Evolutionary conservation across 768 basidiomycete genomes (phyloP), one percentile per base, ranked within the genome.

Genomic region (Termitomyces sp.): DNA sequence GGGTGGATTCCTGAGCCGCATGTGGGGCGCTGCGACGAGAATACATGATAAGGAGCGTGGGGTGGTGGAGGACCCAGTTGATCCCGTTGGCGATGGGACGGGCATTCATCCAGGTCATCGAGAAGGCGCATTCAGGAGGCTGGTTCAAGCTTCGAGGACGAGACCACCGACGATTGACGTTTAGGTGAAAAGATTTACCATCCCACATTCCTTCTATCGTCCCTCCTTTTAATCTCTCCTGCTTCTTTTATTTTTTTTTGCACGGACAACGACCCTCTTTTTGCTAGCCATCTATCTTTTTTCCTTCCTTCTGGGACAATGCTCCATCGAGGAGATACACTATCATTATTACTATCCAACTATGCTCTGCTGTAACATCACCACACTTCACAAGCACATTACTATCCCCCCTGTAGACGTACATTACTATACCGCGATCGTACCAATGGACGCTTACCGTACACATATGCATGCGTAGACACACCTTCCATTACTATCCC

Each of bases 21-120:
- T 91, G 86, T 90, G 89, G 86, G 89, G 82, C 39, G 85, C 83
- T 12, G 85, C 86, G 54, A 76, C 57, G 69, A 71, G 66, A 63
- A 61, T 48, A 39, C 69, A 67, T 24, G 72, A 73, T 50, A 68
- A 69, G 64, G 68, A 68, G 39, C 61, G 60, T 13, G 63, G 64
- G n/a, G 46, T 57, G 5, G 39, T 39, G 13, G 63, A 59, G 32
- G 66, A 64, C 8, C 39, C 49, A 36, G 58, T 60, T 33, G 62
- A 64, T 28, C 56, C 67, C 11, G 57, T 57, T 44, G 64, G 61
- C 18, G 63, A 68, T 50, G 63, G 61, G 49, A 68, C 68, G 24
- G 67, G 63, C 18, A 56, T 58, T 32, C 62, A 60, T 32, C 63
- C 64, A 9, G 64, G 65, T 7, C 61, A 70, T 22, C 71, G 68